phyloP scores from a whole-genome alignment of 176 grass and related monocot species.

The Aegilops speltoides region DNA sequence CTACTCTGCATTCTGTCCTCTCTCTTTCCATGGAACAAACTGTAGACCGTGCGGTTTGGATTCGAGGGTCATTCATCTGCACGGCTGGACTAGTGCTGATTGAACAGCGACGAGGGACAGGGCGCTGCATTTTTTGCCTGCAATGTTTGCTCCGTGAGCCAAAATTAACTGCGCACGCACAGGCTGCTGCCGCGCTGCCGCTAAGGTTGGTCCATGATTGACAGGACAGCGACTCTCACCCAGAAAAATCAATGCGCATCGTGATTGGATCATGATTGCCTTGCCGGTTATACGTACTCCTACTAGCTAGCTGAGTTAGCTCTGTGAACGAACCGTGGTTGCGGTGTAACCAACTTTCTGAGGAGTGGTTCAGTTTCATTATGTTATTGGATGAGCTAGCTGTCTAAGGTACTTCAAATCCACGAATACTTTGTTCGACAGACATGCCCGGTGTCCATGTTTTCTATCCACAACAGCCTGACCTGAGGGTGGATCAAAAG shows the following conservation, averaged over 20 bases:
- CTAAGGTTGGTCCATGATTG: neutral
- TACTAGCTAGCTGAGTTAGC: neutral
- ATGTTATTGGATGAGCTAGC: neutral
- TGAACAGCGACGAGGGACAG: neutral
- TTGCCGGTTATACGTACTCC: neutral
- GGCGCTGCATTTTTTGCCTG: slow-evolving; percentile 27
- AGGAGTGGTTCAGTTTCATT: neutral
- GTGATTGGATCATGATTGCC: slow-evolving; percentile 15
- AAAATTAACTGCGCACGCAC: slow-evolving; percentile 11
- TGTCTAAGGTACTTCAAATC: neutral
- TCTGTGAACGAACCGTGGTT: neutral
- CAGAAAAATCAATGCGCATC: slow-evolving; percentile 9
- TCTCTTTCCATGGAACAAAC: neutral
- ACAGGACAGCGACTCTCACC: slow-evolving; percentile 12
- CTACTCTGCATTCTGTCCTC: neutral
- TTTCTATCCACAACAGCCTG: too few species aligned
- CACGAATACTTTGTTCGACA: neutral
- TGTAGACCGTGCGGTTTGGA: slow-evolving; percentile 15
- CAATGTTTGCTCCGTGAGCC: slow-evolving; percentile 2
- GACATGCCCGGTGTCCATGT: too few species aligned
- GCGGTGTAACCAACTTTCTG: neutral
- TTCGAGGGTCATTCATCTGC: slow-evolving; percentile 14
- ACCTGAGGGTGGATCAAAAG: too few species aligned
- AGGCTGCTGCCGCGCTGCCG: slow-evolving; percentile 4
- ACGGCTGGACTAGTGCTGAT: neutral